Evolutionary conservation across 2,329 filamentous ascomycete genomes (phyloP), one percentile per base, ranked within the genome.

Genomic region (Ophiostoma piceae): DNA sequence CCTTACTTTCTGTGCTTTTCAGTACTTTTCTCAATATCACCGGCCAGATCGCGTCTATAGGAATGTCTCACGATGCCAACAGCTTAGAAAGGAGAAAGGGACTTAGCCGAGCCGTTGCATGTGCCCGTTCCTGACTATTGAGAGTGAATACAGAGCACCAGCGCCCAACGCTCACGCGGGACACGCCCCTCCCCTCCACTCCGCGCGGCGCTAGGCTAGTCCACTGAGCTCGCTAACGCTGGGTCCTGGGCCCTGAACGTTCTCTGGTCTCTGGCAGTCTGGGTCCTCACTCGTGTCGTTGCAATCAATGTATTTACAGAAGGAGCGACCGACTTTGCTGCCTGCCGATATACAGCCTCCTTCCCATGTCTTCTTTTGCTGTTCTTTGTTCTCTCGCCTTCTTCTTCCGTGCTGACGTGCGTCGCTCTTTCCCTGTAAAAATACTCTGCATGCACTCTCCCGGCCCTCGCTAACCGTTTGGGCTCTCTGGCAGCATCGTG

Each of bases 151-250:
- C 8, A 12, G 12, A 19, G 7, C 16, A 19, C 47, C 29, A 35
- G 4, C 29, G 41, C 37, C 26, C 66, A 62, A 41, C 54, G 60
- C 51, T 29, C 39, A 41, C 66, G 43, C 68, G 68, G 68, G 65
- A 65, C 64, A 39, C 64, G 68, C 64, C 68, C 68, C 54, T 64
- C 66, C 43, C 29, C 68, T 69, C 68, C 68, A 70, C 68, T 70
- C 51, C 68, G 68, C 54, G 68, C 35, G 65, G 51, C 65, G 47
- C 68, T 70, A 67, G 51, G n/a, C n/a, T 4, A n/a, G 43, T 47
- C 43, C 51, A 57, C 51, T 57, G 51, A 57, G n/a, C 22, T 19
- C 51, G 51, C 51, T 57, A 57, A 57, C 51, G 51, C 51, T 57
- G 22, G 51, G 51, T 57, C 51, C 51, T 57, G 51, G 51, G 22